Percentiles rank a stretch among this genome's conserved stretches.
These are phyloP conservation scores for Houttuynia cordata DNA, from an alignment of 164 flowering plant species.

Conservation along the genomic window DNA sequence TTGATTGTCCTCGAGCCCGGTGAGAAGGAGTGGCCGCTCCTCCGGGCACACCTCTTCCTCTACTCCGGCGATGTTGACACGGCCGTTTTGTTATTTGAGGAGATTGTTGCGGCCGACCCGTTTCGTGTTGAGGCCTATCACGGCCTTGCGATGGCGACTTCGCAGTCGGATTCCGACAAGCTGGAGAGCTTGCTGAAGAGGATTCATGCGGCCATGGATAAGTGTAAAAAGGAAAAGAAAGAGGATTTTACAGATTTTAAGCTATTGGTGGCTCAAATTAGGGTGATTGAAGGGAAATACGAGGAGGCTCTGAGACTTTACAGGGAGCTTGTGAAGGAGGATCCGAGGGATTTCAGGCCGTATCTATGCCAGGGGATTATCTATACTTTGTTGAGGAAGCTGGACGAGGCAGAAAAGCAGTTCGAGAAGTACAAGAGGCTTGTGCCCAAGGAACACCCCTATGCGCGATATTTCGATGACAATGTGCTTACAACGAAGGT, in stretches of 20 bases:
- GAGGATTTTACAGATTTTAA: conserved; percentile 60
- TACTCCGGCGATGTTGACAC: conserved; percentile 36
- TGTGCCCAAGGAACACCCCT: conserved; percentile 80
- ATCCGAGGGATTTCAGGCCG: conserved; percentile 87
- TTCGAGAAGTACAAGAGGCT: conserved; percentile 63
- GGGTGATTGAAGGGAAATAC: conserved; percentile 50
- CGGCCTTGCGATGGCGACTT: conserved; percentile 50
- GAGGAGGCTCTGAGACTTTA: conserved; percentile 68
- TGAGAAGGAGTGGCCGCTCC: conserved; percentile 54
- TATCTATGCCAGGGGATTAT: conserved; percentile 83
- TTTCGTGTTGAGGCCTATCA: conserved; percentile 69
- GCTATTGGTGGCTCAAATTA: conserved; percentile 64
- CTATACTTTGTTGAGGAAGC: conserved; percentile 59
- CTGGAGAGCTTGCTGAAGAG: conserved; percentile 36
- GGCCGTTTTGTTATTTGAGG: conserved; percentile 51
- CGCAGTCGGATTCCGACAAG: conserved; percentile 24
- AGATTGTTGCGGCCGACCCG: conserved; percentile 50
- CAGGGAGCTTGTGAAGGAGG: conserved; percentile 69
- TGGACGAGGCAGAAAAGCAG: conserved; percentile 64
- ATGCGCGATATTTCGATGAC: conserved; percentile 50
- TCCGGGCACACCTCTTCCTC: conserved; percentile 42
- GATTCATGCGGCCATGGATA: conserved; percentile 42
- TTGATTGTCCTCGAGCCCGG: conserved; percentile 50
- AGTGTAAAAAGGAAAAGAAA: conserved; percentile 51
- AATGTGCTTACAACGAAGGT: conserved; percentile 53